Evolutionary conservation across 768 basidiomycete genomes (phyloP), one percentile per base, ranked within the genome.

Genomic region (Crassisporium funariophilum): DNA sequence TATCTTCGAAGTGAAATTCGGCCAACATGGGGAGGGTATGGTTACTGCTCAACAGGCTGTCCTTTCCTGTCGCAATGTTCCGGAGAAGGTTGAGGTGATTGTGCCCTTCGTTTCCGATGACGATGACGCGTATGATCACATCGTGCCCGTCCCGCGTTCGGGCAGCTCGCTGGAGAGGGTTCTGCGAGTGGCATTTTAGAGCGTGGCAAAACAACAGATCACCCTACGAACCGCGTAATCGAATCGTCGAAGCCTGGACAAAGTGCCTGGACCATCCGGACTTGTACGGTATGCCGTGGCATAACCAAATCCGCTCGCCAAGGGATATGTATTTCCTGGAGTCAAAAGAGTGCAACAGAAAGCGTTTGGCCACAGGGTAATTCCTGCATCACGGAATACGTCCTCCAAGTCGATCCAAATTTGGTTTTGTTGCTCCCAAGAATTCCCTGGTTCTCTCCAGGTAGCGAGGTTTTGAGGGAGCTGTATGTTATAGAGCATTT

Each of bases 1-100:
- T 56, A 37, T 64, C 63, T 22, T 63, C 59, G 21, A 61, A 53
- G 4, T 56, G 43, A 29, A 66, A 40, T 38, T 61, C 57, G 5
- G 51, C 41, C 15, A 62, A 44, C 52, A 66, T 50, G n/a, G n/a
- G n/a, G n/a, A n/a, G n/a, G n/a, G n/a, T n/a, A n/a, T n/a, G n/a
- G n/a, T n/a, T n/a, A n/a, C 1, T 62, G 65, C 23, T 66, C 50
- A 7, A 41, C 12, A 55, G 12, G 16, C 49, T 46, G 10, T 48
- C 39, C 15, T 39, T 17, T 0, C 58, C 57, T 4, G 47, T 55
- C n/a, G 55, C 46, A 17, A 66, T 21, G 22, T 48, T 53, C 21
- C 53, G 42, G 3, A 64, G 40, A 29, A 66, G 57, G 8, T 55
- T 41, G 2, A 66, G 41, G 39, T 64, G 59, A 1, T 51, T 43